phyloP scores from a whole-genome alignment of 352 stramenopile genomes.

The Phytophthora melonis region DNA sequence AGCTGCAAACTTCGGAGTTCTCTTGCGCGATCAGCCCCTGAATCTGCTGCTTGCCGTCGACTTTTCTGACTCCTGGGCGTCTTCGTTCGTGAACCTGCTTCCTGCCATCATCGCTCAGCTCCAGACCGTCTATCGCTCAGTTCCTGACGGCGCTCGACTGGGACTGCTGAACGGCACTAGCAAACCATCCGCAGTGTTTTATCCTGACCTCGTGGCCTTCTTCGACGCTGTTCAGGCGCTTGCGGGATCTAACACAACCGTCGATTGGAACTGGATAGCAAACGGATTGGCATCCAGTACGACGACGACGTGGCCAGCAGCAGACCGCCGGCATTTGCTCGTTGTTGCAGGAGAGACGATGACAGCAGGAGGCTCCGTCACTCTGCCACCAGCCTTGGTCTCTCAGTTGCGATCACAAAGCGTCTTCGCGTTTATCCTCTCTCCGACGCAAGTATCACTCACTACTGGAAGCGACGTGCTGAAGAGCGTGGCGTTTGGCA shows the following conservation, averaged over 20 bases:
- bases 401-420: slow-evolving; percentile 30
- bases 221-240: slow-evolving; percentile 32
- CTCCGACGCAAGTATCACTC: slow-evolving; percentile 21
- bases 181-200: slow-evolving; percentile 24
- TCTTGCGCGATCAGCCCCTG: slow-evolving; percentile 44
- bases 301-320: slow-evolving; percentile 36
- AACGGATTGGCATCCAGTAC: slow-evolving; percentile 13
- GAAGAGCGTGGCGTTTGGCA: slow-evolving; percentile 29
- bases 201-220: slow-evolving; percentile 27
- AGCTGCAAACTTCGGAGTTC: slow-evolving; percentile 14
- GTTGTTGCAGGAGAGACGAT: slow-evolving; percentile 30
- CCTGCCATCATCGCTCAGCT: slow-evolving; percentile 49
- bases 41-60: slow-evolving; percentile 67
- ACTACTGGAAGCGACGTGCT: slow-evolving; percentile 25
- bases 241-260: background rate
- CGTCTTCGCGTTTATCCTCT: slow-evolving; percentile 45
- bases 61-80: slow-evolving; percentile 25
- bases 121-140: slow-evolving; percentile 42
- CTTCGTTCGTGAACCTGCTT: slow-evolving; percentile 39
- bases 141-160: slow-evolving; percentile 36
- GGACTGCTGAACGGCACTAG: slow-evolving; percentile 37
- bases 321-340: slow-evolving; percentile 35
- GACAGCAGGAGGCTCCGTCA: slow-evolving; percentile 12
- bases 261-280: slow-evolving; percentile 34
- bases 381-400: slow-evolving; percentile 20